Evolutionary conservation across 352 stramenopile genomes (phyloP).

Genomic region (Globisporangium emineosum): DNA sequence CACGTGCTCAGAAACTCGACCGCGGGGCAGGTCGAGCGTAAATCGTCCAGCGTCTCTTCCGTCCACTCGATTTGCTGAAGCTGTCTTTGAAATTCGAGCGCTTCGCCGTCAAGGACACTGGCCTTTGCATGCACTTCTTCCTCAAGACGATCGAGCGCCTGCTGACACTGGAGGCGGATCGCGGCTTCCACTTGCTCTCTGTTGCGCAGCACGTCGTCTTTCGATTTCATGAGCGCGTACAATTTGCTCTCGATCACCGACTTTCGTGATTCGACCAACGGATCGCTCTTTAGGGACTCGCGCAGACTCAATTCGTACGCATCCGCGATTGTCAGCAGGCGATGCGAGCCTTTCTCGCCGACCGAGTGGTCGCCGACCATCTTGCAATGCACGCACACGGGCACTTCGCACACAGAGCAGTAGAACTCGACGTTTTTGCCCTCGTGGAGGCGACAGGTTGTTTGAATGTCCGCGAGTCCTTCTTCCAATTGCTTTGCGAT

Average conservation of each 20-base stretch:
- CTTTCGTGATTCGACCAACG: constrained; percentile 64
- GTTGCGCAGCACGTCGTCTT: constrained; percentile 39
- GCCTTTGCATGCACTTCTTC: constrained; percentile 44
- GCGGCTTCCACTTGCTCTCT: constrained; percentile 39
- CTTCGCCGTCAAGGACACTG: constrained; percentile 49
- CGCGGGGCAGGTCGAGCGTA: constrained; percentile 34
- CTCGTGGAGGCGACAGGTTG: constrained; percentile 38
- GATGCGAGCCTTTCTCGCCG: constrained; percentile 72
- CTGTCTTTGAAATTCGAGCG: constrained; percentile 59
- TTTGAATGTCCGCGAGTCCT: constrained; percentile 26
- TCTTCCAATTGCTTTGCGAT: constrained; percentile 53
- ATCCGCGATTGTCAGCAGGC: constrained; percentile 55
- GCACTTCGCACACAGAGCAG: constrained; percentile 51
- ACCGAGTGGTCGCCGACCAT: constrained; percentile 78
- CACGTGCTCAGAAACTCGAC: constrained; percentile 67
- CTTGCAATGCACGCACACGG: constrained; percentile 79
- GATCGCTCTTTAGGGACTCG: constrained; percentile 60
- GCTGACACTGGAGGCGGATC: constrained; percentile 51
- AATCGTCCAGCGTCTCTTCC: constrained; percentile 52
- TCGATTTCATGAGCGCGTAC: constrained; percentile 30
- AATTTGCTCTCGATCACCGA: constrained; percentile 60
- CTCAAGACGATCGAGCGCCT: constrained; percentile 41
- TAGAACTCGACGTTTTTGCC: constrained; percentile 77
- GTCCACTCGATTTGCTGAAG: constrained; percentile 73
- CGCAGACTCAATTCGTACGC: constrained; percentile 65